Evolutionary conservation across 768 basidiomycete species (phyloP).

Genomic region (Galerina sulciceps): DNA sequence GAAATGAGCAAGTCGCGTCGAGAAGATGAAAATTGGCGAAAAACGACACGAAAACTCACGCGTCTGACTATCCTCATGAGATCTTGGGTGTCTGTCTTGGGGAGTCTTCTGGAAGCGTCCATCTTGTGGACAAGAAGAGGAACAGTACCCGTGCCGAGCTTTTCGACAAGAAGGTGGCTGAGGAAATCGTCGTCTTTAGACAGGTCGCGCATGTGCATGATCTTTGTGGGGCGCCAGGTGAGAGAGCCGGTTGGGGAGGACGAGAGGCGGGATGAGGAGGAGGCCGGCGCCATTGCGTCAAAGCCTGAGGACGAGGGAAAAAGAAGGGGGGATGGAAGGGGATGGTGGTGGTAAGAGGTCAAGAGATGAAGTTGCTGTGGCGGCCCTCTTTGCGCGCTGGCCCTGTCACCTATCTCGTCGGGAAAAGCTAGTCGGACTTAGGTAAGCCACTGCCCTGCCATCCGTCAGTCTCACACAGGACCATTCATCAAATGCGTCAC

Average conservation of each 20-base stretch:
- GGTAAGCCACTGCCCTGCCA: conserved; percentile 20
- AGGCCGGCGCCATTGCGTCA: conserved; percentile 33
- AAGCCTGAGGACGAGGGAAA: conserved; percentile 17
- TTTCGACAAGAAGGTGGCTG: conserved; percentile 87
- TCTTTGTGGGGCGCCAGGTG: conserved; percentile 81
- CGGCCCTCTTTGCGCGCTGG: conserved; percentile 15
- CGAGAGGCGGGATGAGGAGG: conserved; percentile 24
- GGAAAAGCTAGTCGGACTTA: conserved; percentile 29
- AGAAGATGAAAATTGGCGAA: conserved; percentile 27
- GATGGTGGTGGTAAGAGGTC: conserved; percentile 24
- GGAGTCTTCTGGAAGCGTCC: conserved; percentile 77
- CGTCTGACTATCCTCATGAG: conserved; percentile 77
- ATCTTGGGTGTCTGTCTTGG: conserved; percentile 72
- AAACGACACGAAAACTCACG: conserved; percentile 48
- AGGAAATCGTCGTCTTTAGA: conserved; percentile 92
- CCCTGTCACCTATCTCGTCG: conserved; percentile 28
- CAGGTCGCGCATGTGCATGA: conserved; percentile 90
- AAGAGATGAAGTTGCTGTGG: conserved; percentile 17
- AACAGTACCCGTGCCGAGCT: conserved; percentile 77
- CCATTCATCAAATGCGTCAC: conserved; percentile 17
- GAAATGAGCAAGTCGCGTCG: conserved; percentile 10
- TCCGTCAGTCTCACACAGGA: conserved; percentile 4
- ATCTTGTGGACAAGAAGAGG: conserved; percentile 92
- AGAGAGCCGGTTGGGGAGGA: conserved; percentile 34
- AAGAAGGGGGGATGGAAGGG: conserved; percentile 18